Evolutionary conservation across 805 yeast species (phyloP).

Genomic region (Candida quercuum): DNA sequence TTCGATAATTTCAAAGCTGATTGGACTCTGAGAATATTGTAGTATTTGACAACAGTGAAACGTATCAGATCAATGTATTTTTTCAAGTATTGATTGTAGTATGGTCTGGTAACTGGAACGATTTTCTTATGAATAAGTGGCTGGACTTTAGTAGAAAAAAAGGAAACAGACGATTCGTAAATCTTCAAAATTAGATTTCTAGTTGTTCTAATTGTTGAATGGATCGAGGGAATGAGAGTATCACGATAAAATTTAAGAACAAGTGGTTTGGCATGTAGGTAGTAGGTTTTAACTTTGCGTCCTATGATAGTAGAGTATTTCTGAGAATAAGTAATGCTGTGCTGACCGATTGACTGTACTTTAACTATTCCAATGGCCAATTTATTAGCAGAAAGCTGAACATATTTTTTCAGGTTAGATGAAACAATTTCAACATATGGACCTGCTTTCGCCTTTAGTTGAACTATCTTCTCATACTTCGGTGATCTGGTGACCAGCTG

Average conservation of each 20-base stretch:
- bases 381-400: neutral
- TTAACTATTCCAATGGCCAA: slow-evolving; percentile 1
- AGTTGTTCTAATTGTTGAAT: neutral
- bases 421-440: neutral
- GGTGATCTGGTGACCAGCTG: slow-evolving; percentile 8
- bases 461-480: slow-evolving; percentile 1
- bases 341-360: neutral
- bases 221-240: slow-evolving; percentile 2
- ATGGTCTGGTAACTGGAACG: neutral
- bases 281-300: neutral
- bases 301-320: too few relatives aligned
- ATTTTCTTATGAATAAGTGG: slow-evolving; percentile 4
- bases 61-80: slow-evolving; percentile 3
- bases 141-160: slow-evolving; percentile 6
- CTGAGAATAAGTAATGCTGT: too few relatives aligned
- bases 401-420: neutral
- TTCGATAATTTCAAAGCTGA: slow-evolving; percentile 7
- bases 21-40: neutral
- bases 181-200: neutral
- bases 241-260: slow-evolving; percentile 5
- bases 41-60: too few relatives aligned
- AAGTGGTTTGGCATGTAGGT: slow-evolving; percentile 6
- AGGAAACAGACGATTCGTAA: neutral
- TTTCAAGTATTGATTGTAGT: slow-evolving; percentile 8
- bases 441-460: neutral